Base-by-base conservation (phyloP, 2,329 filamentous ascomycete genomes). In the Apiospora kogelbergensis region DNA sequence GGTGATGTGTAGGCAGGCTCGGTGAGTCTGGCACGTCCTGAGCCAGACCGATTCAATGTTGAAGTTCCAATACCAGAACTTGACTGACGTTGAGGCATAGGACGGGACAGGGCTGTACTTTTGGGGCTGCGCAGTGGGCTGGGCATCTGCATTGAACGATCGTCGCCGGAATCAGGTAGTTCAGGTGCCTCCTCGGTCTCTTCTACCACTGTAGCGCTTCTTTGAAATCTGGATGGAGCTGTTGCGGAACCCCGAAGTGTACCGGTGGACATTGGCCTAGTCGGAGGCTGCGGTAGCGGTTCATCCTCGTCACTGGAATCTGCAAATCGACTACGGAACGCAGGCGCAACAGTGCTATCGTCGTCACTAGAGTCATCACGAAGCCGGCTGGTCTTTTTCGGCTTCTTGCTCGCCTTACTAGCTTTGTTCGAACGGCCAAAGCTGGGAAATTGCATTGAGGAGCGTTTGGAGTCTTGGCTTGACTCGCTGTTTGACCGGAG, bases 271-370 rank as follows among this genome's bases (percentile, higher is more conserved):
- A 74, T 57, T 6, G 73, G 68, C 10, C 72, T 68, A 20, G 79
- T 60, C 74, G 81, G 37, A 78, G 80, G 37, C 76, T 76, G 40
- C 77, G 78, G 69, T 74, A 73, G 70, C 22, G 82, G 77, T 17
- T 84, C 83, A 22, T 87, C 84, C 63, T 92, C 90, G 68, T 93
- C 91, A 74, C 91, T 93, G 1, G 91, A 93, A 74, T 93, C 90
- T 1, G 83, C 88, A 73, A 94, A 92, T 0, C 91, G 89, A 74
- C 88, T 90, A 41, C 76, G 80, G 74, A 86, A 88, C 4, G 75
- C 73, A 22, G 71, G 74, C 20, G 71, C 76, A 40, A 73, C 77
- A 44, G 73, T 81, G 15, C 81, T 81, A 2, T 87, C 85, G 44
- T 91, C 89, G 71, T 90, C 89, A 71, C 92, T 88, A 3, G 90